Base-by-base conservation (phyloP, 2,329 filamentous ascomycete genomes). In the Pseudogymnoascus sp. region DNA sequence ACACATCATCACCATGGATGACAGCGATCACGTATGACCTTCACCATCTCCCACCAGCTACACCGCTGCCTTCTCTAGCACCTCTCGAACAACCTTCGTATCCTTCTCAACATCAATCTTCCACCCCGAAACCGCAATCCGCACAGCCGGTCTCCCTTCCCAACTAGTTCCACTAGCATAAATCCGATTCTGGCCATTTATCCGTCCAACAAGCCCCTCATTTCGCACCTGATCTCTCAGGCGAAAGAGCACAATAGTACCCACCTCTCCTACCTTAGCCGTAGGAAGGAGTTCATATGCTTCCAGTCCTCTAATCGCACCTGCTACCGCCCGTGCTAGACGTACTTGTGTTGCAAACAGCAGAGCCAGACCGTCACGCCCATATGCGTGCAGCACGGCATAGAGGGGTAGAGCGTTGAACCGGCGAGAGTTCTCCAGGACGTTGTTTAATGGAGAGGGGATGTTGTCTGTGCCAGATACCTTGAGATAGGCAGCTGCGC, bases 361-460 rank as follows among this genome's bases (percentile, higher is more conserved):
- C 1, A 79, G 76, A 0, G 79, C 77, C 65, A 95, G 83, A 0
- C 91, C 91, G 0, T 78, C 71, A 1, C 78, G 78, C 0, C 93
- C 93, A 67, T 94, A 88, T 54, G 88, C 87, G 18, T 87, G 72
- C 2, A 97, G 79, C 0, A 87, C 88, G 9, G 90, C 86, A 70
- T 97, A 97, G 7, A 91, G 88, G 0, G 93, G 92, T n/a, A 97
- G 77, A 0, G 92, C 92, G 60, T 93, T 84, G 77, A 97, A 96
- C 5, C 92, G 87, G 38, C 92, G 85, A 1, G 91, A 96, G 74
- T 97, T 97, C 68, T 97, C 92, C 18, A 97, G 78, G 18, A 91
- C 91, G 61, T 94, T 84, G 73, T 96, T 93, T 14, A 96, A 77
- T 0, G 92, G 92, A 3, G 89, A 92, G n/a, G 86, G 84, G 64